phyloP scores from a whole-genome alignment of 2,329 filamentous ascomycete species.

The Grosmannia penicillata region DNA sequence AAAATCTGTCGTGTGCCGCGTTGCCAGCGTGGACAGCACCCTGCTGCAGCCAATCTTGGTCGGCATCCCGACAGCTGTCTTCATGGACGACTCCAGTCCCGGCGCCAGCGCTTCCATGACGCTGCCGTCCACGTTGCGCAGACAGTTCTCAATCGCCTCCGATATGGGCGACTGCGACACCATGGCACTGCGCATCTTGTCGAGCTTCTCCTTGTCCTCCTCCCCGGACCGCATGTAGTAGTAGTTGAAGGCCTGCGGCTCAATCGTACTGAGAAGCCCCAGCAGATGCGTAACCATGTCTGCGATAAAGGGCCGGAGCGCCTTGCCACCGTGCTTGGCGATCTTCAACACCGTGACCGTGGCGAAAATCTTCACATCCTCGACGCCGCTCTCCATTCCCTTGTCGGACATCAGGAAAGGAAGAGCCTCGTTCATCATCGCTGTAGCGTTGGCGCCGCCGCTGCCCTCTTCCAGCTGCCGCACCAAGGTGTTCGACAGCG shows the following conservation, averaged over 20 bases:
- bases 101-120: slow-evolving; percentile 65
- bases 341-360: slow-evolving; percentile 75
- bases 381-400: slow-evolving; percentile 73
- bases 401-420: slow-evolving; percentile 84
- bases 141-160: slow-evolving; percentile 77
- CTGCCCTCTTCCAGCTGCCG: slow-evolving; percentile 65
- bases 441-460: slow-evolving; percentile 40
- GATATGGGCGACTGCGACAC: slow-evolving; percentile 81
- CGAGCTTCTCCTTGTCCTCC: slow-evolving; percentile 75
- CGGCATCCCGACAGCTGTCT: slow-evolving; percentile 75
- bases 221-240: slow-evolving; percentile 82
- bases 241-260: slow-evolving; percentile 83
- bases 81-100: slow-evolving; percentile 63
- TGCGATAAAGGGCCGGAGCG: slow-evolving; percentile 66
- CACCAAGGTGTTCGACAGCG: slow-evolving; percentile 71
- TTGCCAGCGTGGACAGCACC: slow-evolving; percentile 71
- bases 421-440: slow-evolving; percentile 74
- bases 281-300: slow-evolving; percentile 70
- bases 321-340: slow-evolving; percentile 73
- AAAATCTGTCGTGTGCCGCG: slow-evolving; percentile 62
- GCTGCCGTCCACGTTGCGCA: slow-evolving; percentile 66
- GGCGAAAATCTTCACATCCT: slow-evolving; percentile 77
- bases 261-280: slow-evolving; percentile 69
- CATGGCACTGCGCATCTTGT: slow-evolving; percentile 68
- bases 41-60: slow-evolving; percentile 86